A percentile compares a stretch with the other conserved stretches of the same genome.
Evolutionary conservation across 164 flowering plant genomes (phyloP).

Genomic region (Macadamia integrifolia): DNA sequence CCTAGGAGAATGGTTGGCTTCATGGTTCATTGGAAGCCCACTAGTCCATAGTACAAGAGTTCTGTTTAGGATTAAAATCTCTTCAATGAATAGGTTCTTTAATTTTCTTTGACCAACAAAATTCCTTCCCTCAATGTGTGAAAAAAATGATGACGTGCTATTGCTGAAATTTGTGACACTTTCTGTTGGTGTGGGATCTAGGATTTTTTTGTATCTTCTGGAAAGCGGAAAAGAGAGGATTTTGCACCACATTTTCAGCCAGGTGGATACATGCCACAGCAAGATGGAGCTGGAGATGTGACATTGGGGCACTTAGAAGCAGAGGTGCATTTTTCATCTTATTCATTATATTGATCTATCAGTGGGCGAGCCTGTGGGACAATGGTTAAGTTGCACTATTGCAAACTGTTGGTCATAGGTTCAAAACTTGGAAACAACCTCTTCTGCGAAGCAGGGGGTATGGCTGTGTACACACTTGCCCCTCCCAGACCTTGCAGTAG

Average conservation of each 20-base stretch:
- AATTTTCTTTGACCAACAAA: neutral
- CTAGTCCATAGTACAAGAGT: neutral
- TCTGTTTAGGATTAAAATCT: neutral
- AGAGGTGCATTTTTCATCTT: conserved; percentile 23
- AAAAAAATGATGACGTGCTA: neutral
- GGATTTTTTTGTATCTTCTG: conserved; percentile 77
- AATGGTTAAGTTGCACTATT: no score
- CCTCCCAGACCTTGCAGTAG: no score
- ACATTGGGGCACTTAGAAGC: conserved; percentile 30
- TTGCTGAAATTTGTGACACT: neutral
- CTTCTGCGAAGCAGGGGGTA: no score
- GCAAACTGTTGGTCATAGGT: no score
- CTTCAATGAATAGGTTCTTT: neutral
- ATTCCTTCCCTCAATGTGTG: neutral
- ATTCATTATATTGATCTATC: neutral
- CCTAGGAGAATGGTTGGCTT: neutral
- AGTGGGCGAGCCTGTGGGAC: no score
- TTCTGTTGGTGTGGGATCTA: conserved; percentile 19
- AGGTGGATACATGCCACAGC: conserved; percentile 85
- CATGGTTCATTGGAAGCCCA: neutral
- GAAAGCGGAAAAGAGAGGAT: conserved; percentile 86
- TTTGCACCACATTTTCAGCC: conserved; percentile 42
- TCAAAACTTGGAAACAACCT: no score
- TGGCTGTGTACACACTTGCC: no score
- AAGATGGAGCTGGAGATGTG: conserved; percentile 86